A percentile compares a stretch with the other conserved stretches of the same genome.
Evolutionary conservation across 371 early-diverging fungal genomes (phyloP).

Genomic region (Zychaea mexicana): DNA sequence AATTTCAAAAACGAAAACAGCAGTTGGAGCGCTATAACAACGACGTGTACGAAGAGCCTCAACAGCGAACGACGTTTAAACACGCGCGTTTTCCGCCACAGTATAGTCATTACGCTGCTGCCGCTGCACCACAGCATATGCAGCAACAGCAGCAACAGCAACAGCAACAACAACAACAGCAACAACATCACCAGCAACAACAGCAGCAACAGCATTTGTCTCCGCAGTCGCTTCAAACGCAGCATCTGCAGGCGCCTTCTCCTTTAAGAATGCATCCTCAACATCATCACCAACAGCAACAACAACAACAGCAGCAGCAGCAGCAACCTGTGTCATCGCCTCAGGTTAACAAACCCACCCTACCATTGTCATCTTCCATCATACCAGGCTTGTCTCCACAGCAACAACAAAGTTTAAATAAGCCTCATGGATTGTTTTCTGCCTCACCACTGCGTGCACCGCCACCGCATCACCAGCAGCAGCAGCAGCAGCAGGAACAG

Average conservation of each 20-base stretch:
- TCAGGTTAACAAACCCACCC: constrained; percentile 9
- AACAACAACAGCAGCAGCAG: constrained; percentile 5
- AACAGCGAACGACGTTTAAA: constrained; percentile 2
- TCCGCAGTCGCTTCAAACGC: constrained; percentile 9
- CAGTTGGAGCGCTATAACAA: constrained; percentile 1
- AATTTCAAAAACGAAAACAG: constrained; percentile 17
- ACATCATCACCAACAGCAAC: constrained; percentile 7
- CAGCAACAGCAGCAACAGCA: neutral
- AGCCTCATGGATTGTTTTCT: constrained; percentile 10
- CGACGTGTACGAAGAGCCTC: constrained; percentile 4
- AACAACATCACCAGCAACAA: constrained; percentile 9
- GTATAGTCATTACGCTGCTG: neutral
- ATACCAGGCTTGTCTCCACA: neutral
- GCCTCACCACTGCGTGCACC: constrained; percentile 11
- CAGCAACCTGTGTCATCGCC: constrained; percentile 1
- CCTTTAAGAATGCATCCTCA: constrained; percentile 4
- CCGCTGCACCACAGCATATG: neutral
- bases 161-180: neutral
- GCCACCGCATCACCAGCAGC: constrained; percentile 5
- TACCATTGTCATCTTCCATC: constrained; percentile 7
- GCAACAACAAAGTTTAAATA: constrained; percentile 12
- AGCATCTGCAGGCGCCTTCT: constrained; percentile 10
- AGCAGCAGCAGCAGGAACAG: constrained; percentile 22
- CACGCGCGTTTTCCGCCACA: constrained; percentile 4
- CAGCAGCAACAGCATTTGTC: constrained; percentile 14